phyloP scores from a whole-genome alignment of 805 yeast species.

The Yamadazyma nakazawae region DNA sequence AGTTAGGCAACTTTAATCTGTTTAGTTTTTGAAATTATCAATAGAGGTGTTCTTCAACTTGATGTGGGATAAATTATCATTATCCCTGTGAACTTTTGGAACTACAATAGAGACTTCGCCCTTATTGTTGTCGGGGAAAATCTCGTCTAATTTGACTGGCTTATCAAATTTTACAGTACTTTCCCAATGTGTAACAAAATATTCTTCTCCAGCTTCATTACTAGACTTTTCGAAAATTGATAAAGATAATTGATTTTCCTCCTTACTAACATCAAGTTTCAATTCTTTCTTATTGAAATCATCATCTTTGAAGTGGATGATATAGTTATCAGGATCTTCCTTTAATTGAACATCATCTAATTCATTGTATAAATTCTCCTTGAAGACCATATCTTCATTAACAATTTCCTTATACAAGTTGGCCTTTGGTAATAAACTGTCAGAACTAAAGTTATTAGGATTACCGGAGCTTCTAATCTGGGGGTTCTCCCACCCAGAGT shows the following conservation, averaged over 20 bases:
- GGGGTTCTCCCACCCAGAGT: conserved; percentile 16
- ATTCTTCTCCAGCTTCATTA: conserved; percentile 13
- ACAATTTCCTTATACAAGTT: conserved; percentile 15
- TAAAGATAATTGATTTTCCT: conserved; percentile 22
- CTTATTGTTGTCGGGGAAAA: conserved; percentile 19
- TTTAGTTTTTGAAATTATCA: conserved; percentile 10
- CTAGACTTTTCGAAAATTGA: conserved; percentile 14
- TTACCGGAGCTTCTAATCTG: conserved; percentile 10
- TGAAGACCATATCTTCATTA: conserved; percentile 15
- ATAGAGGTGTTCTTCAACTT: conserved; percentile 14
- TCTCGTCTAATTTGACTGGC: conserved; percentile 20
- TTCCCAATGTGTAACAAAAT: conserved; percentile 16
- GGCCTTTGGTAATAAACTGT: conserved; percentile 15
- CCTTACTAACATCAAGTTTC: conserved; percentile 22
- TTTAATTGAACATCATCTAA: conserved; percentile 19
- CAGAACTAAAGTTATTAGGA: conserved; percentile 15
- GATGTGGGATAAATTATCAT: conserved; percentile 10
- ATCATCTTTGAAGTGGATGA: conserved; percentile 18
- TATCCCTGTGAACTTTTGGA: conserved; percentile 19
- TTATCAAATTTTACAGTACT: conserved; percentile 22
- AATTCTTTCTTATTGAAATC: conserved; percentile 19
- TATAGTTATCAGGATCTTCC: conserved; percentile 23
- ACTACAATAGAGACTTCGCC: conserved; percentile 18
- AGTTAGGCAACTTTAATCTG: background rate
- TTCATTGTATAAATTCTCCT: conserved; percentile 16